A percentile compares a stretch with the other conserved stretches of the same genome.
These are phyloP conservation scores for Plasmodium malariae DNA, from an alignment of 169 alveolate species.

Conservation along the genomic window DNA sequence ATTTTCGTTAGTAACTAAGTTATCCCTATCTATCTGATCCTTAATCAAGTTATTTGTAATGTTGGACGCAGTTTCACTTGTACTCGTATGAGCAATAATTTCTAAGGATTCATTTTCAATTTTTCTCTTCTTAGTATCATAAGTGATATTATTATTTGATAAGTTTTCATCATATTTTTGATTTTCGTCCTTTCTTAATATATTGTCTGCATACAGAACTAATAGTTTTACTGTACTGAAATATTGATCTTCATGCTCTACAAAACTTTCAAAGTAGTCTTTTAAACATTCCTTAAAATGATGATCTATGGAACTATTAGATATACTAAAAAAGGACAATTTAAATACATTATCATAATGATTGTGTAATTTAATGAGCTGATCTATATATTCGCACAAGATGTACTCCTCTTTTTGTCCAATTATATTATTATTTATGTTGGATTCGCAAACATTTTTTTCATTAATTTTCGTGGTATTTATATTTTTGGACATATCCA, in stretches of 20 bases:
- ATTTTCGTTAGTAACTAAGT: neutral
- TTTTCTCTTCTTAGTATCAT: neutral
- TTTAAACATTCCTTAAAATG: slow-evolving; percentile 67
- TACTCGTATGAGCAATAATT: too few species aligned
- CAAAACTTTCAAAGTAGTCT: slow-evolving; percentile 74
- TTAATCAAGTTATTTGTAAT: neutral
- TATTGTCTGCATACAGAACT: slow-evolving; percentile 65
- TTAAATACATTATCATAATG: slow-evolving; percentile 55
- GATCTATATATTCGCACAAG: slow-evolving; percentile 49
- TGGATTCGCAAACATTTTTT: neutral
- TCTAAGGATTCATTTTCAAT: neutral
- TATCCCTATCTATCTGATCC: neutral
- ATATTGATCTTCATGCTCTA: slow-evolving; percentile 65
- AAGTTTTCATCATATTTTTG: neutral
- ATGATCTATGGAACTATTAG: slow-evolving; percentile 33
- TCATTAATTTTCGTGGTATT: neutral
- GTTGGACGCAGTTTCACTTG: too few species aligned
- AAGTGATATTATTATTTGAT: neutral
- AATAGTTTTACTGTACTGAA: slow-evolving; percentile 63
- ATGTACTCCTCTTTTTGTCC: slow-evolving; percentile 43
- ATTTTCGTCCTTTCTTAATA: slow-evolving; percentile 10
- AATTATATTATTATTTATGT: slow-evolving; percentile 23
- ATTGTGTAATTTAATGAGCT: slow-evolving; percentile 45
- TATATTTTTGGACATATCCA: slow-evolving; percentile 6
- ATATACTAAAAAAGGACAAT: slow-evolving; percentile 45